Evolutionary conservation across 371 early-diverging fungal species (phyloP).

Genomic region (Mortierella sp.): DNA sequence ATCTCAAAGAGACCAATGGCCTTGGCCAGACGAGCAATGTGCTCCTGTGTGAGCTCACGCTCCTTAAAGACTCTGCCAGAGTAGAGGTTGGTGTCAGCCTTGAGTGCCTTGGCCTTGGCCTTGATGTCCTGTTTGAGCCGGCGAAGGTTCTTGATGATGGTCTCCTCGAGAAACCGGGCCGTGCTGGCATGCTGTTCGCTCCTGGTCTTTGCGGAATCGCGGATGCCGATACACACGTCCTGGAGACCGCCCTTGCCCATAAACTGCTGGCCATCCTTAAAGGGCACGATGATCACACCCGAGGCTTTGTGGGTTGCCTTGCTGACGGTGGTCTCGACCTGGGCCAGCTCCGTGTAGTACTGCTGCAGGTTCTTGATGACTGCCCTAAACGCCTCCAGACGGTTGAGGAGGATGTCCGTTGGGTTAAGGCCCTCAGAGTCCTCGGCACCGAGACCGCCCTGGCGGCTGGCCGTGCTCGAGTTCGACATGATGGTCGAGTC

Average conservation of each 20-base stretch:
- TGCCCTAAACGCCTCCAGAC: slow-evolving; percentile 32
- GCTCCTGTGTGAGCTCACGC: slow-evolving; percentile 45
- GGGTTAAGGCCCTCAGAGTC: slow-evolving; percentile 45
- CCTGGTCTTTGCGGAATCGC: slow-evolving; percentile 32
- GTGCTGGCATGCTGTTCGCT: slow-evolving; percentile 45
- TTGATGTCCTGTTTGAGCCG: slow-evolving; percentile 51
- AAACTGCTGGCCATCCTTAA: slow-evolving; percentile 52
- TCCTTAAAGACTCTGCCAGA: slow-evolving; percentile 45
- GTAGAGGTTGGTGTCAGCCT: slow-evolving; percentile 44
- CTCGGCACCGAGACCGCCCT: slow-evolving; percentile 10
- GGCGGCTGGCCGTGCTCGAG: slow-evolving; percentile 29
- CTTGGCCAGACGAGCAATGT: slow-evolving; percentile 36
- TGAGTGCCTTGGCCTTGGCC: slow-evolving; percentile 45
- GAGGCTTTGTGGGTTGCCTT: slow-evolving; percentile 48
- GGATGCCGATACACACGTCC: slow-evolving; percentile 38
- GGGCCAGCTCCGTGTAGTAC: slow-evolving; percentile 37
- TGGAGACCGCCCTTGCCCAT: slow-evolving; percentile 43
- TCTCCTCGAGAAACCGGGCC: slow-evolving; percentile 50
- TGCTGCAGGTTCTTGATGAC: slow-evolving; percentile 48
- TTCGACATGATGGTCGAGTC: slow-evolving; percentile 44
- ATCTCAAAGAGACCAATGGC: slow-evolving; percentile 46
- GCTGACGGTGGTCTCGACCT: slow-evolving; percentile 33
- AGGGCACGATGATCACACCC: slow-evolving; percentile 32
- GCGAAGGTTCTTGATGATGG: slow-evolving; percentile 44
- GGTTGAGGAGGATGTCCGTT: slow-evolving; percentile 37